Evolutionary conservation across 2,329 filamentous ascomycete species (phyloP), one percentile per base, ranked within the genome.

Genomic region (Pyricularia pennisetigena): DNA sequence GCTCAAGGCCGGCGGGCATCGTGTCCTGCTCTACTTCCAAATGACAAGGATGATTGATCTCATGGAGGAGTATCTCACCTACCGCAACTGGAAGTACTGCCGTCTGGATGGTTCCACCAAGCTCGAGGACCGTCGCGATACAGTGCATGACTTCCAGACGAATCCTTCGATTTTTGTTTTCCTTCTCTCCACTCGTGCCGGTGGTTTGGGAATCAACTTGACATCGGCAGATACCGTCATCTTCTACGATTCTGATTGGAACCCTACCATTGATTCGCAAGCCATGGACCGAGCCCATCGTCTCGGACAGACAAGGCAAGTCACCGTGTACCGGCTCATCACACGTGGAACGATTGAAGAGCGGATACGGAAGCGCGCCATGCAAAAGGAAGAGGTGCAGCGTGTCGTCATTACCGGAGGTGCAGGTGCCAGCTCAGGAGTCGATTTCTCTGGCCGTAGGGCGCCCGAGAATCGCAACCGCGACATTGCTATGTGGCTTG

Each of bases 11-110:
- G 92, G 91, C 71, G 91, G 91, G 49, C 95, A 99, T 74, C 93
- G 95, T 75, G 95, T 99, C 26, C 83, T 99, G 68, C 83, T 99
- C 24, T 99, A 99, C 84, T 99, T 99, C 91, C 95, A 99, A 83
- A 99, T 99, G 95, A 99, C 95, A 4, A 91, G 92, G 76, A 99
- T 99, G 95, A 98, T 99, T 76, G 94, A 99, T 77, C 83, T 99
- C 70, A 98, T 98, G 92, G 95, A 99, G 78, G 95, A 99, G 79
- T 99, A 98, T 74, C 84, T 99, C 69, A 98, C 95, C 0, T 98
- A 98, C 81, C 92, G 95, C 77, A 97, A 98, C 81, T 98, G 97
- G 88, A 97, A 97, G 79, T 99, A 97, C 81, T 96, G 94, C 75
- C 92, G 95, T 70, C 85, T 99, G 63, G 95, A 99, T 75, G 95